Base-by-base conservation (phyloP, 352 stramenopile genomes). In the Peronospora tabacina region DNA sequence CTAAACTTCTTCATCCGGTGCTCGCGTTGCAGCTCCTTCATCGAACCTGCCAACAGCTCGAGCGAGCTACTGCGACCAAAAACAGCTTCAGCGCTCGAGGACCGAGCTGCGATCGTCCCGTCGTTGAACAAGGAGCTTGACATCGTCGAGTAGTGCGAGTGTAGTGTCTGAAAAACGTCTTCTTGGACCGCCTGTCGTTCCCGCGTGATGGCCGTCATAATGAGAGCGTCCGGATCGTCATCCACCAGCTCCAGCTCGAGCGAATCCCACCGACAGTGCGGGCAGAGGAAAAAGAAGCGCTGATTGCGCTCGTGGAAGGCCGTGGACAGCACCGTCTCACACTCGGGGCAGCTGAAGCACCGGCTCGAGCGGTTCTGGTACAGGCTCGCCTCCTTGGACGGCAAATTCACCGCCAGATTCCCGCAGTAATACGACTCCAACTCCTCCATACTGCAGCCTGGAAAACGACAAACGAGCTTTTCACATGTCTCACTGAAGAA, bases 391-490 rank as follows among this genome's bases (percentile, higher is more conserved):
- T 94, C 84, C 43, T 92, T 93, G 10, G 84, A 93, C 22, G 84
- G 77, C 65, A 94, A 55, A 57, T 94, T 94, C 34, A 90, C 76
- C 38, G 93, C 66, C 58, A 88, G 62, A 24, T 84, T 82, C 24
- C 77, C 67, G 58, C 84, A 94, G 65, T 93, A 94, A 63, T 90
- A 94, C 10, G 80, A 83, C 66, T 94, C 82, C 45, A 94, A 92
- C 63, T 94, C 84, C 47, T 93, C 71, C 17, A 91, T 57, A 40
- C 73, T 87, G 62, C 82, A 93, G 41, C 54, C 37, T 20, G 82
- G 71, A 26, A 63, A 58, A 15, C 79, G 78, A 17, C 82, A 93
- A 24, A 93, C 79, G 9, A 80, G 60, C 46, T 86, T 86, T 15
- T 85, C 66, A 36, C 77, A 87, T 20, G 75, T 68, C 33, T 90